Conservation (phyloP, 2,329 filamentous ascomycete species). For the Colletotrichum sp. region DNA sequence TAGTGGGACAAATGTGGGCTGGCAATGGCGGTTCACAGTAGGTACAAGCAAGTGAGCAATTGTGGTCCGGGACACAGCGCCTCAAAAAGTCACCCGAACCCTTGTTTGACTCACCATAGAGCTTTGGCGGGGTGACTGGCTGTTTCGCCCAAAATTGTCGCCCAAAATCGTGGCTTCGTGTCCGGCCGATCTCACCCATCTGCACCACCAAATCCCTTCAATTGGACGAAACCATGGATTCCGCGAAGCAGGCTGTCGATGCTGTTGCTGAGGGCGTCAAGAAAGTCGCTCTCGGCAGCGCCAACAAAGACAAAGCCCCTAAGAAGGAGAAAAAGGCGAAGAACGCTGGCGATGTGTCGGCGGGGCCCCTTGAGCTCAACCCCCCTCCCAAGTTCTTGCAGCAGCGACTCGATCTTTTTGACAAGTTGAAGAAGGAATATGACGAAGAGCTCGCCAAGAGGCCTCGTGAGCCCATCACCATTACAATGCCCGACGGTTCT, state of each 20-base stretch:
- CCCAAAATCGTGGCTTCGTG: not conserved
- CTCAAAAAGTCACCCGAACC: conserved; percentile 1
- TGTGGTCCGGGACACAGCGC: not conserved
- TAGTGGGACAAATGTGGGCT: not conserved
- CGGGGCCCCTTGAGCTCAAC: conserved; percentile 52
- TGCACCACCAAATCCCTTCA: not conserved
- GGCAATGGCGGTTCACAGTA: not conserved
- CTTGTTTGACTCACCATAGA: conserved; percentile 18
- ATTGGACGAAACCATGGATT: conserved; percentile 45
- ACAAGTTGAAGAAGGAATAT: conserved; percentile 84
- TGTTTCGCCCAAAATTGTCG: conserved; percentile 13
- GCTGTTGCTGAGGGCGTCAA: conserved; percentile 63
- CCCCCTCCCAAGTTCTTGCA: conserved; percentile 78
- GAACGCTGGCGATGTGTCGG: conserved; percentile 36
- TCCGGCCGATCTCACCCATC: not conserved
- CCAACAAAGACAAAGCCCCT: conserved; percentile 46
- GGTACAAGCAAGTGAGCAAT: not conserved
- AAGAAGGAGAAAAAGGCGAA: conserved; percentile 59
- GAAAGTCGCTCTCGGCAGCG: conserved; percentile 60
- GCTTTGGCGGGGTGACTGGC: conserved; percentile 22
- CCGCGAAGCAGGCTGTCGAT: conserved; percentile 51
- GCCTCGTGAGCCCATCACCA: conserved; percentile 75
- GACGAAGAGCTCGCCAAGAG: conserved; percentile 76
- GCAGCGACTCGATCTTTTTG: conserved; percentile 85
- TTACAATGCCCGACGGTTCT: conserved; percentile 76